Conservation (phyloP, 177 flowering plant genomes). For the Vitis hybrid region DNA sequence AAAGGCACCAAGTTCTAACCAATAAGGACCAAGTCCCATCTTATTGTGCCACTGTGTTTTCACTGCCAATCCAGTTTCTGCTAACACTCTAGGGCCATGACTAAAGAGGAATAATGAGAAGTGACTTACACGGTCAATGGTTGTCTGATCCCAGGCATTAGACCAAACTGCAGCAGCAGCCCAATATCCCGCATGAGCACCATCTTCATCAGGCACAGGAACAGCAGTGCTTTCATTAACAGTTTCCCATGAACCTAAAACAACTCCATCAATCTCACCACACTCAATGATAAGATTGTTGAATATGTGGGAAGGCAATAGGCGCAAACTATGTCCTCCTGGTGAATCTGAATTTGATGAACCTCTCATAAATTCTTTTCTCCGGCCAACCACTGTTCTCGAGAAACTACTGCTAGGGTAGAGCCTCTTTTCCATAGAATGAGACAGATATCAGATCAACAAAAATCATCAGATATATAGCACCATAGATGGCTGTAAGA, state of each 20-base stretch:
- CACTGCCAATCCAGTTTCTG: too few species aligned
- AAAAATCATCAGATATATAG: not conserved
- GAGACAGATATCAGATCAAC: slow-evolving; percentile 22
- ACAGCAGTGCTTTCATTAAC: slow-evolving; percentile 32
- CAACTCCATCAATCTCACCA: slow-evolving; percentile 96
- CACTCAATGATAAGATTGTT: slow-evolving; percentile 51
- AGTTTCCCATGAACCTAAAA: slow-evolving; percentile 79
- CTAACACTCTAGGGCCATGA: too few species aligned
- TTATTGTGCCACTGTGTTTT: too few species aligned
- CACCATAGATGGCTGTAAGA: not conserved
- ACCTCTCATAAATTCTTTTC: slow-evolving; percentile 32
- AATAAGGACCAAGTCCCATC: too few species aligned
- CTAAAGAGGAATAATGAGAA: not conserved
- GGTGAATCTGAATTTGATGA: slow-evolving; percentile 26
- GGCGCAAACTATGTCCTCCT: slow-evolving; percentile 32
- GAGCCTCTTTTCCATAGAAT: slow-evolving; percentile 56
- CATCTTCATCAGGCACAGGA: slow-evolving; percentile 48
- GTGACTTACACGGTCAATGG: slow-evolving; percentile 83
- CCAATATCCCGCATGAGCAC: slow-evolving; percentile 70
- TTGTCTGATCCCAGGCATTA: slow-evolving; percentile 81
- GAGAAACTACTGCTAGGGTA: slow-evolving; percentile 91
- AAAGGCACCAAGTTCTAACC: too few species aligned
- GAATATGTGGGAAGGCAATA: slow-evolving; percentile 35
- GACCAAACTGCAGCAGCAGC: slow-evolving; percentile 93
- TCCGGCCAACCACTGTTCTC: slow-evolving; percentile 54